Evolutionary conservation across 1,284 basidiomycete genomes (phyloP).

Genomic region (Entoloma clypeatum): DNA sequence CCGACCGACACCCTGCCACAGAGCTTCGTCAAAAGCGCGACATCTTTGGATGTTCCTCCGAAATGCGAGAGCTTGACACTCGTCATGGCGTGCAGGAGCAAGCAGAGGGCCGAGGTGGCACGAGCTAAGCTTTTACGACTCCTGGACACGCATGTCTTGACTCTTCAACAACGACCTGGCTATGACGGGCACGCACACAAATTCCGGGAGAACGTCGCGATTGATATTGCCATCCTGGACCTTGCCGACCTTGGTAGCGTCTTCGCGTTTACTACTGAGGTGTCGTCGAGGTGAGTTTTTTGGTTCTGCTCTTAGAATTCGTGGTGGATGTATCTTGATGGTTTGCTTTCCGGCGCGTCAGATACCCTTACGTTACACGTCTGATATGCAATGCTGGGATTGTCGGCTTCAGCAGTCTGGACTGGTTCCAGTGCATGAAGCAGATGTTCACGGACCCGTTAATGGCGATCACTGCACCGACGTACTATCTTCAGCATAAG

Average conservation of each 20-base stretch:
- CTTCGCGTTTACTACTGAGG: constrained; percentile 56
- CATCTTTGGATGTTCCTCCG: constrained; percentile 22
- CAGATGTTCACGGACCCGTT: constrained; percentile 52
- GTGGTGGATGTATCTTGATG: neutral
- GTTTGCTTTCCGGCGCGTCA: constrained; percentile 31
- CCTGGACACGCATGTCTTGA: constrained; percentile 51
- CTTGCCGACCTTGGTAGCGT: constrained; percentile 62
- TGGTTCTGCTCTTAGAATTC: constrained; percentile 4
- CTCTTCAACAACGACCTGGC: constrained; percentile 29
- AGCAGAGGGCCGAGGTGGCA: constrained; percentile 61
- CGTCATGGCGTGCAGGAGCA: constrained; percentile 79
- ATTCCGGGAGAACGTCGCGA: constrained; percentile 59
- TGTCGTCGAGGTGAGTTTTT: constrained; percentile 50
- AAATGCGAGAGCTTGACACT: constrained; percentile 61
- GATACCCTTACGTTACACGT: constrained; percentile 81
- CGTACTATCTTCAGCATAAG: constrained; percentile 56
- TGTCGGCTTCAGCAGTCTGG: constrained; percentile 57
- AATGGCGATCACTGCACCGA: constrained; percentile 52
- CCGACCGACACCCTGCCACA: constrained; percentile 51
- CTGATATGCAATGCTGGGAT: constrained; percentile 83
- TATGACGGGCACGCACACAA: constrained; percentile 49
- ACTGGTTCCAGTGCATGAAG: constrained; percentile 47
- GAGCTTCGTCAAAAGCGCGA: constrained; percentile 23
- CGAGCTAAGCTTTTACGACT: constrained; percentile 47
- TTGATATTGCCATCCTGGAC: constrained; percentile 66